Conservation (phyloP, 2,329 filamentous ascomycete genomes). For the Alternaria arbusti region DNA sequence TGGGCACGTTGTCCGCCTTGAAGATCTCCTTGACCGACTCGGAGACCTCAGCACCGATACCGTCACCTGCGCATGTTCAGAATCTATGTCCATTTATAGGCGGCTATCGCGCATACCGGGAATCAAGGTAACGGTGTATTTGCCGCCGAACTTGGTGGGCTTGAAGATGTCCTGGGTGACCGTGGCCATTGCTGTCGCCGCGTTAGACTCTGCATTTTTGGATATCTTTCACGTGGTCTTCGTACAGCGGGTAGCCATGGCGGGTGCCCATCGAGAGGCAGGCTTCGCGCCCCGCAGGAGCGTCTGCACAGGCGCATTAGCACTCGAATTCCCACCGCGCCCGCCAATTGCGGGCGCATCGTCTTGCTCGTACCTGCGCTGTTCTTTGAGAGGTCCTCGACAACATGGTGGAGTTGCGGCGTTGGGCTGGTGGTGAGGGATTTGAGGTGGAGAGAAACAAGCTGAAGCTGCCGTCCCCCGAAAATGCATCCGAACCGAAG, state of each 20-base stretch:
- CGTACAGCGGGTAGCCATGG: slow-evolving; percentile 63
- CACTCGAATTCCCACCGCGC: slow-evolving; percentile 5
- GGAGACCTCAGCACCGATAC: slow-evolving; percentile 96
- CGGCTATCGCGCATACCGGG: slow-evolving; percentile 67
- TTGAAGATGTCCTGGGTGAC: slow-evolving; percentile 97
- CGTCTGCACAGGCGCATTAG: slow-evolving; percentile 53
- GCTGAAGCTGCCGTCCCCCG: slow-evolving; percentile 40
- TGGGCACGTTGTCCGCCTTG: slow-evolving; percentile 98
- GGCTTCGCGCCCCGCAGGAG: slow-evolving; percentile 62
- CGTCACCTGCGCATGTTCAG: slow-evolving; percentile 67
- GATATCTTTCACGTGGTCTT: background rate
- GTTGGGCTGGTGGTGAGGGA: slow-evolving; percentile 42
- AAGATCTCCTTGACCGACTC: slow-evolving; percentile 99
- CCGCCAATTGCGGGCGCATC: slow-evolving; percentile 33
- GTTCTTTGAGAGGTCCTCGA: slow-evolving; percentile 54
- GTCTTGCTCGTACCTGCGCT: slow-evolving; percentile 54
- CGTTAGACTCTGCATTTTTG: slow-evolving; percentile 20
- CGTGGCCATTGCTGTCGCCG: slow-evolving; percentile 58
- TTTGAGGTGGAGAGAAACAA: slow-evolving; percentile 41
- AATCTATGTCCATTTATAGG: slow-evolving; percentile 16
- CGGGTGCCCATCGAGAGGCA: slow-evolving; percentile 57
- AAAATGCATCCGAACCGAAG: slow-evolving; percentile 40
- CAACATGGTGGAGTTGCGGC: slow-evolving; percentile 49
- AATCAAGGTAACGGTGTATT: slow-evolving; percentile 98
- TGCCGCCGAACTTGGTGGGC: slow-evolving; percentile 97